Conservation (phyloP, 257 asterid genomes). For the Solanum virginianum region DNA sequence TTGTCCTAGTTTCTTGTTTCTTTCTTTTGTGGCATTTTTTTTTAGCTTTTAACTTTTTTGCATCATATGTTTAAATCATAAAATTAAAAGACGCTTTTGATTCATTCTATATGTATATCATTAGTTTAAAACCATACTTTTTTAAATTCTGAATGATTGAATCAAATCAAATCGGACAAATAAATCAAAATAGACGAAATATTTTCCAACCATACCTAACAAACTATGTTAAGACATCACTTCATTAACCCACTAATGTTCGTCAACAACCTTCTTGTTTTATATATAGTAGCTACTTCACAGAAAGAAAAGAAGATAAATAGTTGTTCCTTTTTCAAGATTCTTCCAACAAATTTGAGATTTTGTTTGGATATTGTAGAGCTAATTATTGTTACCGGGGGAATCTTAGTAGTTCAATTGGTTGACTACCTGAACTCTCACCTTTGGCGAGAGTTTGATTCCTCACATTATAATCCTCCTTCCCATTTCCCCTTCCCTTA, state of each 20-base stretch:
- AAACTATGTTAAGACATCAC: not conserved
- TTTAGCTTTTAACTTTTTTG: not conserved
- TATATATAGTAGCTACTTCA: not conserved
- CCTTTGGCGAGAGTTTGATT: no score
- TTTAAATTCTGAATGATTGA: no score
- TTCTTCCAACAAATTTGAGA: not conserved
- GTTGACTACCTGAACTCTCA: no score
- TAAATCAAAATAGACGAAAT: not conserved
- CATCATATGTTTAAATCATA: not conserved
- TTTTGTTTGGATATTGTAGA: not conserved
- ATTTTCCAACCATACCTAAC: not conserved
- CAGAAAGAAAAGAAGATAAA: not conserved
- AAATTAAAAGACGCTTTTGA: not conserved
- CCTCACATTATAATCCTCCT: accelerated
- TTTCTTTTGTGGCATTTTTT: not conserved
- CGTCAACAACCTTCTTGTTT: not conserved
- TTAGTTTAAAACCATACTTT: no score
- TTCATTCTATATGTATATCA: no score
- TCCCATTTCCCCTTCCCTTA: no score
- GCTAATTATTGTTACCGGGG: not conserved
- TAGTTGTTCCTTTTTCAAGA: not conserved
- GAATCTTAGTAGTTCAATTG: no score
- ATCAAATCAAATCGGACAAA: no score
- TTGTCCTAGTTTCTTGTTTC: not conserved
- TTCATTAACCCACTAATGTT: not conserved